Evolutionary conservation across 805 yeast species (phyloP), one percentile per base, ranked within the genome.

Genomic region (Zygotorulaspora sp.): DNA sequence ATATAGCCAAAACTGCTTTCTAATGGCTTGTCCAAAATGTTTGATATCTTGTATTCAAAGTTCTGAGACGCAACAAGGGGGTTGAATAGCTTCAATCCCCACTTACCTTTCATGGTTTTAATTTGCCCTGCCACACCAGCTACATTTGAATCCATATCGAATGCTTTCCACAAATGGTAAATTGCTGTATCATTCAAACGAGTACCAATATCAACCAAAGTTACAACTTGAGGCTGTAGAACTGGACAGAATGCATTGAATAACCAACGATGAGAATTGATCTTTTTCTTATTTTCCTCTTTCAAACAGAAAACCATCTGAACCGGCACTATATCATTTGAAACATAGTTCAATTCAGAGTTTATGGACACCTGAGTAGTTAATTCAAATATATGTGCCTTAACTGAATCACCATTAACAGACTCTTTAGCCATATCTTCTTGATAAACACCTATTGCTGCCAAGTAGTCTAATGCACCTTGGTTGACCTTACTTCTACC

Each of bases 121-220:
- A 92, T 89, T 62, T 92, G 97, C 45, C 99, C 99, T 10, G 97
- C 97, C 1, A 96, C 98, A 46, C 99, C 99, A 0, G 96, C 99
- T 36, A 92, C 96, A 53, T 90, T 89, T 1, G 97, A 88, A 58
- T 92, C 97, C 50, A 79, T 74, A 61, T 92, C 98, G 62, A 92
- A 92, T 0, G 96, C 95, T 62, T 92, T 92, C 99, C 99, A 92
- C 43, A 92, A 68, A 51, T 90, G 92, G 56, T 92, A 94, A 17
- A 90, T 70, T 0, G 97, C 90, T 36, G 83, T 79, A 32, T 76
- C 74, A 47, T 87, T 88, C n/a, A 97, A 95, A 53, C 82, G 78
- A 0, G 99, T 92, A 45, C 99, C 99, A n/a, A 92, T 98, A 69
- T 92, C 99, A 34, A 92, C 72, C 43, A 92, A 65, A 6, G 87